A percentile compares a stretch with the other conserved stretches of the same genome.
Conservation (phyloP, 805 yeast genomes). For the Candida palmyrensis region DNA sequence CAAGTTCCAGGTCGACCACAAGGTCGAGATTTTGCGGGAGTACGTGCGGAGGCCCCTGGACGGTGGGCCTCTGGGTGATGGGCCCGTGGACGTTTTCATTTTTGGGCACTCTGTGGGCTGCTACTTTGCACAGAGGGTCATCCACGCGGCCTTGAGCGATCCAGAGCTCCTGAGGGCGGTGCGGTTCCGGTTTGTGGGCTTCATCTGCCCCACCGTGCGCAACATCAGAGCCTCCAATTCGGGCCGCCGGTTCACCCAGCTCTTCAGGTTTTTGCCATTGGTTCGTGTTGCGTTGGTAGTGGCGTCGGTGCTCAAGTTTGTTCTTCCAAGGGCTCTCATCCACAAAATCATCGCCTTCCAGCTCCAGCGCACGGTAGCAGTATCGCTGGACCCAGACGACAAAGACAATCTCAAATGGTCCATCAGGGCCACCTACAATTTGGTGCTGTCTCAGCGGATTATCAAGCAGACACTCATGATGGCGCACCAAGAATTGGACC, state of each 20-base stretch:
- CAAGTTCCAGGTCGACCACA: conserved; percentile 56
- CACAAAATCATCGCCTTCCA: conserved; percentile 15
- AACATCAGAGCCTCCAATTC: conserved; percentile 48
- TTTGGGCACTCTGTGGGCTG: conserved; percentile 74
- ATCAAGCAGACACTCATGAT: conserved; percentile 51
- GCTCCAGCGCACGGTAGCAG: too few species aligned
- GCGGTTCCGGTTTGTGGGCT: conserved; percentile 44
- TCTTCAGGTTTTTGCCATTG: conserved; percentile 24
- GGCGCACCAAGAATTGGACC: conserved; percentile 56
- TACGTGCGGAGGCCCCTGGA: conserved; percentile 13
- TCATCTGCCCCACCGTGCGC: conserved; percentile 65
- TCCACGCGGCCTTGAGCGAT: conserved; percentile 22
- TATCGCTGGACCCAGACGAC: conserved; percentile 12
- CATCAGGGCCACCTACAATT: conserved; percentile 34
- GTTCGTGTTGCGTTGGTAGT: conserved; percentile 14
- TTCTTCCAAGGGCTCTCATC: conserved; percentile 14
- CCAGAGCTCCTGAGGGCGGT: conserved; percentile 13
- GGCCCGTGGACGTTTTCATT: conserved; percentile 28
- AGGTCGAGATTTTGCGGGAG: conserved; percentile 43
- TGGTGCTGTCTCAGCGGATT: conserved; percentile 38
- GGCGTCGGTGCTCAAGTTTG: conserved; percentile 22
- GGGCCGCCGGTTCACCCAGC: conserved; percentile 22
- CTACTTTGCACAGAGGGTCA: conserved; percentile 54
- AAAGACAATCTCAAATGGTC: conserved; percentile 31
- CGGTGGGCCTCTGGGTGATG: conserved; percentile 1